Conservation (phyloP, 2,329 filamentous ascomycete genomes). For the Neopestalotiopsis rosae region DNA sequence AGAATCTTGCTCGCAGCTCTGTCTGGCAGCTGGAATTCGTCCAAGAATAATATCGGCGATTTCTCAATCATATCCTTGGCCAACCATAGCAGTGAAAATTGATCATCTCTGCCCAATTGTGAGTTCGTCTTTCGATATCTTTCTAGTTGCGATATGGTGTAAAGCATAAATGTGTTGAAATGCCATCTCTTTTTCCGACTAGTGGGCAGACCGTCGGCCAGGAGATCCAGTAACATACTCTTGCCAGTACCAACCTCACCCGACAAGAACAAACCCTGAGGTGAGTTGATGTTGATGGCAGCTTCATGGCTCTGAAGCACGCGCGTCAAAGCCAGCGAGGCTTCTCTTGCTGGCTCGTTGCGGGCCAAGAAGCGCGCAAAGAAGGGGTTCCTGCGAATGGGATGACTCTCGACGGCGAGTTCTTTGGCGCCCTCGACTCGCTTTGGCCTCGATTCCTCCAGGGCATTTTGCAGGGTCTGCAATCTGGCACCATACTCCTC, state of each 20-base stretch:
- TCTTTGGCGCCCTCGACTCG: conserved; percentile 38
- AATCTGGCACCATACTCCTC: conserved; percentile 72
- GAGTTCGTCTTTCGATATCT: conserved; percentile 55
- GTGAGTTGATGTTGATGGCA: conserved; percentile 74
- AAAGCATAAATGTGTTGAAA: conserved; percentile 87
- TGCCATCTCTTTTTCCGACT: conserved; percentile 78
- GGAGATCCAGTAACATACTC: conserved; percentile 82
- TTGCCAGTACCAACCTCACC: conserved; percentile 86
- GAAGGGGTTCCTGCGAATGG: conserved; percentile 63
- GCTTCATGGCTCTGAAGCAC: conserved; percentile 74
- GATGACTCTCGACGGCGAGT: conserved; percentile 58
- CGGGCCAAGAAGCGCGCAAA: conserved; percentile 46
- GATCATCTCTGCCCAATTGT: conserved; percentile 28
- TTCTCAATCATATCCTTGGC: conserved; percentile 77
- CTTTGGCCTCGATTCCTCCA: conserved; percentile 39
- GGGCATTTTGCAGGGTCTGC: conserved; percentile 59
- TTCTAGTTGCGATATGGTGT: conserved; percentile 76
- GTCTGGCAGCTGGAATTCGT: conserved; percentile 85
- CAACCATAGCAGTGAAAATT: conserved; percentile 73
- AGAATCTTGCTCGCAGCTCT: conserved; percentile 79
- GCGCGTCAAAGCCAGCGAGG: conserved; percentile 69
- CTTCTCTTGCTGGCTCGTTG: conserved; percentile 49
- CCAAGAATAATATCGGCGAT: conserved; percentile 78
- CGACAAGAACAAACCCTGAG: conserved; percentile 76
- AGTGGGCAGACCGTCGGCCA: conserved; percentile 79